These are phyloP conservation scores for Colletotrichum sp. DNA, from an alignment of 2,329 filamentous ascomycete species.

Conservation along the genomic window DNA sequence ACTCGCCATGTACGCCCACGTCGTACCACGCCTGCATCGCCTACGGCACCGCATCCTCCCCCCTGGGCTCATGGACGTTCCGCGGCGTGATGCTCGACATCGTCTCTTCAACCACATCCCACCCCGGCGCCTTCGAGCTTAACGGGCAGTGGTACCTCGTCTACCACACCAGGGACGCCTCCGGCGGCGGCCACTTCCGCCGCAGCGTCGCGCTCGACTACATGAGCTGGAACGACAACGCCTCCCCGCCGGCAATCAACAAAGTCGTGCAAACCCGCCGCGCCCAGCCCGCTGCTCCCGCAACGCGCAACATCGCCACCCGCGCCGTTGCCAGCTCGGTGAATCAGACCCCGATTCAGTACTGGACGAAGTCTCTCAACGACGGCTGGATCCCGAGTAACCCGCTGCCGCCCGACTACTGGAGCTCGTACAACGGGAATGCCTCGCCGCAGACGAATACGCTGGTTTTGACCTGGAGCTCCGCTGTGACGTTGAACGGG, in stretches of 20 bases:
- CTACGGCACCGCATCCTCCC: constrained; percentile 36
- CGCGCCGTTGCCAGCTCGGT: constrained; percentile 27
- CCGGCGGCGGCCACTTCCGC: constrained; percentile 36
- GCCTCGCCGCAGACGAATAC: constrained; percentile 31
- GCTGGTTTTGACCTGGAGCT: constrained; percentile 34
- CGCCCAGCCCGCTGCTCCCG: constrained; percentile 19
- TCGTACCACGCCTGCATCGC: constrained; percentile 42
- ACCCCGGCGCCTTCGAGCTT: constrained; percentile 35
- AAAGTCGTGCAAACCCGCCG: constrained; percentile 34
- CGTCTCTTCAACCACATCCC: constrained; percentile 40
- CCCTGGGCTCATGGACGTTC: constrained; percentile 41
- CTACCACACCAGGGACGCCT: constrained; percentile 41
- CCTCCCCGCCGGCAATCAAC: constrained; percentile 31
- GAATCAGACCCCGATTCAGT: constrained; percentile 37
- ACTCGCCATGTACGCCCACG: constrained; percentile 40
- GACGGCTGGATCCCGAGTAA: constrained; percentile 32
- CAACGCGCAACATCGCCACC: constrained; percentile 37
- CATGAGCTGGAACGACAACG: constrained; percentile 27
- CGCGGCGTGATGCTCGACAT: constrained; percentile 36
- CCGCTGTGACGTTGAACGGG: constrained; percentile 31
- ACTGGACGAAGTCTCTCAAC: constrained; percentile 39
- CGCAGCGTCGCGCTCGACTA: constrained; percentile 29
- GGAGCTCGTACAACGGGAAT: constrained; percentile 36
- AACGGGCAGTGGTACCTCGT: constrained; percentile 34
- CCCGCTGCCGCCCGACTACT: constrained; percentile 41